These are phyloP conservation scores for Grosmannia clavigera DNA, from an alignment of 2,329 filamentous ascomycete species.

Conservation along the genomic window DNA sequence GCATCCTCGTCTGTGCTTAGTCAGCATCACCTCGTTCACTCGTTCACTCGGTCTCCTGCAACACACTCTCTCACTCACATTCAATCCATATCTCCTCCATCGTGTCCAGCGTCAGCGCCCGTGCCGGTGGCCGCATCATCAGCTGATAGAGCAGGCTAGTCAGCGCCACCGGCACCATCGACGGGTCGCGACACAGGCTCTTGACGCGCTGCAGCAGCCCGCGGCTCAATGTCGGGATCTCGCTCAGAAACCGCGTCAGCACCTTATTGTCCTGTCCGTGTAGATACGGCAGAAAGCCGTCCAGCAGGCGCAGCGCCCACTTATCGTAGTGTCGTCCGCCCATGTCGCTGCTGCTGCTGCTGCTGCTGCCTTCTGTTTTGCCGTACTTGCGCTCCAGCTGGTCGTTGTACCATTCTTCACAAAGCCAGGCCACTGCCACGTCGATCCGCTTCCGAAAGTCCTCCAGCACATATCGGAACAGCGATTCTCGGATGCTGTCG, in stretches of 20 bases:
- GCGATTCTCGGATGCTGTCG: conserved; percentile 62
- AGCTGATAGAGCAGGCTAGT: conserved; percentile 55
- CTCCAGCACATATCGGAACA: conserved; percentile 79
- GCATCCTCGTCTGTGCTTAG: conserved; percentile 43
- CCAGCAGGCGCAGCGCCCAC: conserved; percentile 70
- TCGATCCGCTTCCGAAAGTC: conserved; percentile 87
- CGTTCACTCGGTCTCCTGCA: not conserved
- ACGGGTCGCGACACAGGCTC: conserved; percentile 52
- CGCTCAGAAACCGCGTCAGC: conserved; percentile 79
- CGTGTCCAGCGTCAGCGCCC: conserved; percentile 49
- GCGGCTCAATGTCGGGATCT: conserved; percentile 69
- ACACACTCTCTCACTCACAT: conserved; percentile 31
- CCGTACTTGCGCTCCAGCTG: conserved; percentile 30
- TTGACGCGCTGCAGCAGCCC: conserved; percentile 63
- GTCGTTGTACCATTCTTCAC: conserved; percentile 97
- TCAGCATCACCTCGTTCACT: not conserved
- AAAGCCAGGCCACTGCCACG: conserved; percentile 84
- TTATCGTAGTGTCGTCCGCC: conserved; percentile 55
- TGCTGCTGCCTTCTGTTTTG: not conserved
- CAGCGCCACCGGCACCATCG: conserved; percentile 49
- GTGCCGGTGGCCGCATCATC: conserved; percentile 54
- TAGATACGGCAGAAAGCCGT: conserved; percentile 83
- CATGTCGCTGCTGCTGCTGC: conserved; percentile 12
- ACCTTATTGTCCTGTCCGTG: conserved; percentile 74
- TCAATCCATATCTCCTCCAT: conserved; percentile 56